Base-by-base conservation (phyloP, 192 early-diverging fungal genomes). In the Entophlyctis luteolus region DNA sequence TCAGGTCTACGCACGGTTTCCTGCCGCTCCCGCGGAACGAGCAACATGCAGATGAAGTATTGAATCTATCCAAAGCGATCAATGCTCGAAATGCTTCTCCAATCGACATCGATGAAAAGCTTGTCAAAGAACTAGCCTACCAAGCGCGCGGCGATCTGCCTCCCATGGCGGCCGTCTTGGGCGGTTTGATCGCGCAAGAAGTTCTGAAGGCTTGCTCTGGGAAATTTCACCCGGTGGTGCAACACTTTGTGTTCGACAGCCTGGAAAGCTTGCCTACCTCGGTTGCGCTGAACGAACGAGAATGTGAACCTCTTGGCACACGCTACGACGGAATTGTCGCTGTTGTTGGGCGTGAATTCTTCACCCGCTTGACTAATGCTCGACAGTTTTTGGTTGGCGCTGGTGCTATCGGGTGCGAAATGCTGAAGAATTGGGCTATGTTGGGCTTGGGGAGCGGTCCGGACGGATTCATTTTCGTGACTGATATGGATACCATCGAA, bases 401-500 rank as follows among this genome's bases (percentile, higher is more conserved):
- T 39, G 98, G 98, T 33, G 98, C 96, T 4, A 98, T 99, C 76
- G 97, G 97, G 46, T 99, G 97, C 79, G 97, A 99, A 77, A 96
- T 99, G 94, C 83, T 99, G 35, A 99, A 99, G 82, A 98, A 98
- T 79, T 98, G 94, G 93, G 93, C 96, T 29, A 88, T 99, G 91
- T 84, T 93, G 34, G 96, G 95, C 37, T 72, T 88, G 36, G 81
- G 88, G 83, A 85, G 90, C 18, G 96, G 95, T 32, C 81, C 87
- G 34, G 75, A 88, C 25, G 80, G 97, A 27, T 62, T 80, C 22
- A 85, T 98, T 48, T 86, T 84, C 74, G 77, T 99, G 49, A 99
- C 96, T 4, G 97, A 99, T 72, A 99, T 99, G 97, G 98, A 99
- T 75, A 96, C 96, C 5, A 99, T 99, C 54, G 98, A 99, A 62